Conservation (phyloP, 2,329 filamentous ascomycete species). For the Diatrype stigma region DNA sequence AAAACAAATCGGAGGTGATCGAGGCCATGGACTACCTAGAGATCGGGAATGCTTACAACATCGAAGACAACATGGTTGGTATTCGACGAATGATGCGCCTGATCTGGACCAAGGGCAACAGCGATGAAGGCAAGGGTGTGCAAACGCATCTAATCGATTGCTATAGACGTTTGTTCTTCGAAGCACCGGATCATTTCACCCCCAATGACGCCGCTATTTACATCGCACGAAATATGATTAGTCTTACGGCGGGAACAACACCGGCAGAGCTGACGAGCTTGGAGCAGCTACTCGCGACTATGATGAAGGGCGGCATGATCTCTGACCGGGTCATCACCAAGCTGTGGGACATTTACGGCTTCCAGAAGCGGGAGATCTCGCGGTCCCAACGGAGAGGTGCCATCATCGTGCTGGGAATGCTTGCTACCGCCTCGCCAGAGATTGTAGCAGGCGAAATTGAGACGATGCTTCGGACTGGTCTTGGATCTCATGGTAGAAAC, state of each 20-base stretch:
- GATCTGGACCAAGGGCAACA: constrained; percentile 99
- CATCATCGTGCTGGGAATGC: constrained; percentile 96
- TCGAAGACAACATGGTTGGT: constrained; percentile 86
- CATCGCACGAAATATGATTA: constrained; percentile 97
- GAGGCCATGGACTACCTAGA: constrained; percentile 99
- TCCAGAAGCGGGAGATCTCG: constrained; percentile 90
- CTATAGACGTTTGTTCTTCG: constrained; percentile 93
- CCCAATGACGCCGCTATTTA: constrained; percentile 91
- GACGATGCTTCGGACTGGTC: constrained; percentile 83
- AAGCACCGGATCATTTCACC: constrained; percentile 83
- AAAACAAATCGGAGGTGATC: constrained; percentile 97
- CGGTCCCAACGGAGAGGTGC: constrained; percentile 84
- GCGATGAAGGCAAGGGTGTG: constrained; percentile 96
- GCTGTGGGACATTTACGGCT: constrained; percentile 95
- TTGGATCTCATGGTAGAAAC: constrained; percentile 72
- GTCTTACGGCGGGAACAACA: constrained; percentile 90
- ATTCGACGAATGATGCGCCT: constrained; percentile 93
- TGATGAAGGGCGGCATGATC: constrained; percentile 92
- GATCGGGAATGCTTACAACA: constrained; percentile 90
- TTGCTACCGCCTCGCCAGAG: constrained; percentile 85
- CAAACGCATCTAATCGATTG: constrained; percentile 96
- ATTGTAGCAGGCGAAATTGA: constrained; percentile 95
- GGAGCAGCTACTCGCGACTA: constrained; percentile 90
- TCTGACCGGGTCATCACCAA: constrained; percentile 84
- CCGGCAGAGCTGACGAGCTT: constrained; percentile 92